These are phyloP conservation scores for Pyrenophora seminiperda DNA, from an alignment of 2,329 filamentous ascomycete genomes.

Conservation along the genomic window DNA sequence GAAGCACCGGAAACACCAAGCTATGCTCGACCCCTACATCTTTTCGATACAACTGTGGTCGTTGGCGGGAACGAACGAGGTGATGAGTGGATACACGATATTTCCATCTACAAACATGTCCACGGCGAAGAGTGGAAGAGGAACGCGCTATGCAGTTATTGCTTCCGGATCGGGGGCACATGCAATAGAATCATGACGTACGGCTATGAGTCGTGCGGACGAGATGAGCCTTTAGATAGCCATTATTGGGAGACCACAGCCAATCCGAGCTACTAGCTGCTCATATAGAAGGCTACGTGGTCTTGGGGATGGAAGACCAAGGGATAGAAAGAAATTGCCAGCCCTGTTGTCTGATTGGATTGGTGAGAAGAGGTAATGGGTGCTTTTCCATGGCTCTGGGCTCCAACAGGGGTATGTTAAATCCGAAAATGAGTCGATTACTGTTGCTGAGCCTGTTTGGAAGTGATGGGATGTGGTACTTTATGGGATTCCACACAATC, in stretches of 20 bases:
- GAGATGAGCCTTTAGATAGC: conserved; percentile 31
- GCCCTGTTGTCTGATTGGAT: too few relatives aligned
- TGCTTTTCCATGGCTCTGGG: too few relatives aligned
- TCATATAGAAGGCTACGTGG: too few relatives aligned
- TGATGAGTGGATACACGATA: conserved; percentile 9
- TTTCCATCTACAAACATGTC: conserved; percentile 33
- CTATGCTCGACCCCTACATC: conserved; percentile 34
- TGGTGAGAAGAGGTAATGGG: too few relatives aligned
- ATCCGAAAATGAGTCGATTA: background rate
- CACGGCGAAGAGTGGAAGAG: conserved; percentile 33
- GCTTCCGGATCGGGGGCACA: conserved; percentile 33
- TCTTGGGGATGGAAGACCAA: too few relatives aligned
- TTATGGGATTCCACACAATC: too few relatives aligned
- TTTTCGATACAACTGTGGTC: conserved; percentile 24
- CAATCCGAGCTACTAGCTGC: background rate
- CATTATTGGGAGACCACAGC: conserved; percentile 35
- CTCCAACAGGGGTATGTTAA: too few relatives aligned
- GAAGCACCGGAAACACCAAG: conserved; percentile 23
- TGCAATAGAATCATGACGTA: conserved; percentile 29
- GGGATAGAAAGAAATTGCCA: too few relatives aligned
- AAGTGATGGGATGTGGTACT: too few relatives aligned
- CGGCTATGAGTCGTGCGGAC: conserved; percentile 38
- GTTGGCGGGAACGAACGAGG: background rate
- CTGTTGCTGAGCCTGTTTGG: too few relatives aligned
- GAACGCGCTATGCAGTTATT: conserved; percentile 33